phyloP scores from a whole-genome alignment of 495 filamentous ascomycete species.

The Cudoniella acicularis region DNA sequence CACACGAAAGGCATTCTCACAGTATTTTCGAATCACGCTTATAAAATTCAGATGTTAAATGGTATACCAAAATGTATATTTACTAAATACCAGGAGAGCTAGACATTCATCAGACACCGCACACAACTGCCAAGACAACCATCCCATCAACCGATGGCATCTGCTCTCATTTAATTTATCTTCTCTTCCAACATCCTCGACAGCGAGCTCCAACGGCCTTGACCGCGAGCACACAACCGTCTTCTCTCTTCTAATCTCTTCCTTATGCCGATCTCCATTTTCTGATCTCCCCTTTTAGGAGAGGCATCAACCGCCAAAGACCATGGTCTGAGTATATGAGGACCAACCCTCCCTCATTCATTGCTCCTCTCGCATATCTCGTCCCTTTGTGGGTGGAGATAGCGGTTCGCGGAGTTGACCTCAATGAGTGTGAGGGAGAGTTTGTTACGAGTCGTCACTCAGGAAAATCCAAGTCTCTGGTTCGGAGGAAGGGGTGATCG shows the following conservation, averaged over 20 bases:
- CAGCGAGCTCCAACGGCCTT: slow-evolving; percentile 22
- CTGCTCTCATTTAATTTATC: neutral
- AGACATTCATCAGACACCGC: neutral
- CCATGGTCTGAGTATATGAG: slow-evolving; percentile 17
- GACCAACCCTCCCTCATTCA: slow-evolving; percentile 19
- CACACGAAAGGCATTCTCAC: too few species aligned
- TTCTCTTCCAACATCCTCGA: neutral
- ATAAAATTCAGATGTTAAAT: too few species aligned
- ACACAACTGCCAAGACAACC: neutral
- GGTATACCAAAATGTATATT: neutral
- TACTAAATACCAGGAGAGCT: neutral
- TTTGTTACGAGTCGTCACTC: slow-evolving; percentile 29
- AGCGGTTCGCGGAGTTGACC: slow-evolving; percentile 26
- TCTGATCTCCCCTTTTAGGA: slow-evolving; percentile 20
- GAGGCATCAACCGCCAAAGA: slow-evolving; percentile 12
- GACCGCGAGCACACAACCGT: slow-evolving; percentile 19
- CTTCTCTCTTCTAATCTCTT: slow-evolving; percentile 2
- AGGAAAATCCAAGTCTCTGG: slow-evolving; percentile 28
- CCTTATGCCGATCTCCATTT: slow-evolving; percentile 7
- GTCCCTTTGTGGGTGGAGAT: neutral
- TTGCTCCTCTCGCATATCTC: slow-evolving; percentile 24
- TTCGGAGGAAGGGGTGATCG: slow-evolving; percentile 18
- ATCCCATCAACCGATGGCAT: neutral
- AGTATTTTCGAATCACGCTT: too few species aligned
- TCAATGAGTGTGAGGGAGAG: slow-evolving; percentile 13